Conservation (phyloP, 2,329 filamentous ascomycete genomes). For the Colletotrichum acutatum region DNA sequence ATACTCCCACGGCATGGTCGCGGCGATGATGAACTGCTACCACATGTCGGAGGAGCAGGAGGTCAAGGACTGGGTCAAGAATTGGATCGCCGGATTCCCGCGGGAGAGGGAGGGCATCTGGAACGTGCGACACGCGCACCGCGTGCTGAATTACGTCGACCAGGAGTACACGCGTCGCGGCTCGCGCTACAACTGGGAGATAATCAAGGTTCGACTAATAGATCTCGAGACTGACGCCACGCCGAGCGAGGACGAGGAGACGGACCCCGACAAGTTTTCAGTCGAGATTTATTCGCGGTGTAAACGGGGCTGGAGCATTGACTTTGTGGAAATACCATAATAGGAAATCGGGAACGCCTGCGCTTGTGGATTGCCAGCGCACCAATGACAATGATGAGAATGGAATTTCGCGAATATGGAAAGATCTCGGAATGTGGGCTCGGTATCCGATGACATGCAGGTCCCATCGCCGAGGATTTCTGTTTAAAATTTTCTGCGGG, state of each 20-base stretch:
- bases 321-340: conserved; percentile 27
- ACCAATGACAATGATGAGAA: too few relatives aligned
- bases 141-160: conserved; percentile 17
- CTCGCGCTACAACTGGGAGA: conserved; percentile 19
- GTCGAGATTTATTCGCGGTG: conserved; percentile 22
- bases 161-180: conserved; percentile 14
- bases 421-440: neutral
- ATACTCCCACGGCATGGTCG: conserved; percentile 6
- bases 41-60: conserved; percentile 13
- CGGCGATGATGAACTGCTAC: conserved; percentile 18
- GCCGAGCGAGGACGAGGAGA: conserved; percentile 5
- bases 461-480: neutral
- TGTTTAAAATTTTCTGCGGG: neutral
- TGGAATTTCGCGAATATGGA: neutral
- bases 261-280: conserved; percentile 13
- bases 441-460: neutral
- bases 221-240: conserved; percentile 12
- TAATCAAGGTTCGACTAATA: conserved; percentile 24
- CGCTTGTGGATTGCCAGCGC: neutral
- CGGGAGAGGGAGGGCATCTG: conserved; percentile 15
- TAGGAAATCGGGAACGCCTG: neutral
- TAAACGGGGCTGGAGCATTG: conserved; percentile 23
- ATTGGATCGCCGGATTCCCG: conserved; percentile 23
- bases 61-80: conserved; percentile 7
- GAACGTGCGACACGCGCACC: conserved; percentile 11